phyloP scores from a whole-genome alignment of 192 early-diverging fungal species.

The Entomortierella parvispora region DNA sequence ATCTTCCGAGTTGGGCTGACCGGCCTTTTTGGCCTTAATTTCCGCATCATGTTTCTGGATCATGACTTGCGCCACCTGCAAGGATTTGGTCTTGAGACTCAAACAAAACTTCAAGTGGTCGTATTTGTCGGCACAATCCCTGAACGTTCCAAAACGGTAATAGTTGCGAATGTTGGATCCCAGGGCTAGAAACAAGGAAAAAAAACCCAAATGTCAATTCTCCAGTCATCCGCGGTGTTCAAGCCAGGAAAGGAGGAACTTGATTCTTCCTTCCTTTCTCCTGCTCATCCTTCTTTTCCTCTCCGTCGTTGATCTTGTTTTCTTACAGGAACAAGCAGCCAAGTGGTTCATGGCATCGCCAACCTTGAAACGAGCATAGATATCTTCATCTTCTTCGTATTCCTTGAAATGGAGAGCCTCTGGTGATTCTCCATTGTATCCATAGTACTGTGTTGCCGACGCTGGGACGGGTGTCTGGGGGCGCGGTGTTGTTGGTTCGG shows the following conservation, averaged over 20 bases:
- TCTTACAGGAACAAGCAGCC: constrained; percentile 42
- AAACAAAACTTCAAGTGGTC: constrained; percentile 61
- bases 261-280: no score
- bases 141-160: constrained; percentile 58
- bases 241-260: not conserved
- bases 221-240: no score
- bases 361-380: constrained; percentile 31
- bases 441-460: not conserved
- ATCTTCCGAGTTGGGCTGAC: constrained; percentile 54
- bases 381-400: constrained; percentile 36
- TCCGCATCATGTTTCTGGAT: constrained; percentile 42
- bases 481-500: not conserved
- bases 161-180: constrained; percentile 60
- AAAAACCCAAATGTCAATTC: no score
- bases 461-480: not conserved
- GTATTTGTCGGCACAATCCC: constrained; percentile 49
- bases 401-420: constrained; percentile 26
- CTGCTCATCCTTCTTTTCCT: no score
- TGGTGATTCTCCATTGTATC: not conserved
- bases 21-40: constrained; percentile 28
- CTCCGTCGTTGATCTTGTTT: no score
- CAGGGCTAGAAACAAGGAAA: constrained; percentile 32
- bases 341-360: constrained; percentile 40
- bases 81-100: constrained; percentile 56
- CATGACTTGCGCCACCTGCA: constrained; percentile 55